Evolutionary conservation across 257 asterid genomes (phyloP).

Genomic region (Plantago major): DNA sequence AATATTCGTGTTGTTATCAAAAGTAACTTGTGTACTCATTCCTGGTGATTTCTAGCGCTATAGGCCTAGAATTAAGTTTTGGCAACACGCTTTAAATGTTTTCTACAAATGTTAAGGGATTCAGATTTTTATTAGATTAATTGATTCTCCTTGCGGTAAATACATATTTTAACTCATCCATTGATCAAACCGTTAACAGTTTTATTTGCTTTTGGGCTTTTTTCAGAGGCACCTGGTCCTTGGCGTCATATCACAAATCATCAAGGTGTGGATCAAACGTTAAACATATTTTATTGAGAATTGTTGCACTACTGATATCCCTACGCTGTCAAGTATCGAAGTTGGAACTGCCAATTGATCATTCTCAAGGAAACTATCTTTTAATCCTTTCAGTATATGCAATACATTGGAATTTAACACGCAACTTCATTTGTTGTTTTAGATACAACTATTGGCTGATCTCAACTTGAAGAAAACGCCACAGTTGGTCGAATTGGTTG

Average conservation of each 20-base stretch:
- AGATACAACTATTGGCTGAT: conserved; percentile 97
- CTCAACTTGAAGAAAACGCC: conserved; percentile 93
- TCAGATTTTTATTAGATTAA: background rate
- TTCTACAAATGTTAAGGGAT: background rate
- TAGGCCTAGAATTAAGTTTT: background rate
- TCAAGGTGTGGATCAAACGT: conserved; percentile 58
- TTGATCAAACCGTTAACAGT: conserved; percentile 23
- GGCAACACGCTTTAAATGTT: too few species aligned
- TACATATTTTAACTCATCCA: conserved; percentile 1
- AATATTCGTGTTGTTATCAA: too few species aligned
- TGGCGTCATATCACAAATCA: conserved; percentile 92
- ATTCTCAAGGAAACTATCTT: background rate
- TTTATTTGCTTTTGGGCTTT: conserved; percentile 18
- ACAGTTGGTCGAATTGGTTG: conserved; percentile 88
- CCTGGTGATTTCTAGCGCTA: background rate
- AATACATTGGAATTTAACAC: conserved; percentile 17
- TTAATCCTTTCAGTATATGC: conserved; percentile 7
- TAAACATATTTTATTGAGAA: conserved; percentile 14
- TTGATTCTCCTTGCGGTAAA: background rate
- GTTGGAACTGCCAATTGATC: too few species aligned
- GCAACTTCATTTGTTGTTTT: conserved; percentile 19
- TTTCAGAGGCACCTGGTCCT: conserved; percentile 98
- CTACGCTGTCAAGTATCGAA: background rate
- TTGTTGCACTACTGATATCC: conserved; percentile 16
- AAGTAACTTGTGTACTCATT: background rate